Base-by-base conservation (phyloP, 768 basidiomycete species). In the Suillus cothurnatus region DNA sequence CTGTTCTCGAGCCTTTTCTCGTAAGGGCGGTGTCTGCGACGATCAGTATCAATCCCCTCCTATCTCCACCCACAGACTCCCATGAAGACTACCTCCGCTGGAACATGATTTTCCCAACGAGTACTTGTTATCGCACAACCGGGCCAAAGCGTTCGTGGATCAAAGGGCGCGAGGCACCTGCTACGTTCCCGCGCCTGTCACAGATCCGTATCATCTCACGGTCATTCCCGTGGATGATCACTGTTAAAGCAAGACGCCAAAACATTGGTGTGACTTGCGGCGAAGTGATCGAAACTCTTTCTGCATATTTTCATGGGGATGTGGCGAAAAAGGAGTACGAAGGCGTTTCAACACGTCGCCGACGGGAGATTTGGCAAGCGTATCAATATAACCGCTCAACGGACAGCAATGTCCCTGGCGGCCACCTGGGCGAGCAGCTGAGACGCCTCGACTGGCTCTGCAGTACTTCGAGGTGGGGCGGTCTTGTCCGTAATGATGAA, bases 81-180 rank as follows among this genome's bases (percentile, higher is more conserved):
- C 69, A 77, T 6, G 81, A 84, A 1, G 81, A 83, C 6, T 84
- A 85, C 71, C 77, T 93, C 52, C 85, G 83, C 56, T 92, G 91
- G 90, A 89, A 90, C 76, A 89, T 93, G 87, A 81, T 90, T 49
- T 91, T 87, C 72, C 78, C 80, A 7, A 83, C 89, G 7, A 84
- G 81, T 47, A 81, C 85, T 65, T 86, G 87, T 62, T 84, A 84
- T 68, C 84, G 87, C 64, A 89, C 88, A 5, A 81, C 79, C n/a
- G 91, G 92, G 64, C 80, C 83, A 4, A 67, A 78, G 3, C 79
- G 85, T 28, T 91, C 90, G 0, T 93, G 91, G 91, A 80, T 84
- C 5, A 80, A 78, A 38, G 90, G 91, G 8, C 85, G 91, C 15
- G 78, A 82, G 17, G 82, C 84, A 26, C 89, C 89, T 21, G 90